These are phyloP conservation scores for Aspergillus sp. DNA, from an alignment of 2,329 filamentous ascomycete species.

Conservation along the genomic window DNA sequence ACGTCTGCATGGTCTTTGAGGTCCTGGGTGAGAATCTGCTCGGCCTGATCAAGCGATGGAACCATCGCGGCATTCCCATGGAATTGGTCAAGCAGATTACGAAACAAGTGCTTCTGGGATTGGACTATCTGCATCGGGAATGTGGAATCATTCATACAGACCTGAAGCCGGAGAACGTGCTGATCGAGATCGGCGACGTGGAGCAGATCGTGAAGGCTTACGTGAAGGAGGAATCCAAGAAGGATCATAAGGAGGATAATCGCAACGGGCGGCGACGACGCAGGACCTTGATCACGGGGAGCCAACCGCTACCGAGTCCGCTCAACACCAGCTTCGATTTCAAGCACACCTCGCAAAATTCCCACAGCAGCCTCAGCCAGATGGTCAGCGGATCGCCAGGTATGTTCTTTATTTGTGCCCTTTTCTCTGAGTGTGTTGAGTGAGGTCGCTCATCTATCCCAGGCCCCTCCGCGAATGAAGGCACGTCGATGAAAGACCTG, in stretches of 20 bases:
- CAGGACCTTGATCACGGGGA: conserved; percentile 93
- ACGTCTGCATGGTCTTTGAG: conserved; percentile 99
- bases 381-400: conserved; percentile 71
- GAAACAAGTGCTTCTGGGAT: conserved; percentile 90
- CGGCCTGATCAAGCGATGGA: conserved; percentile 97
- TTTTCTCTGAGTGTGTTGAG: conserved; percentile 7
- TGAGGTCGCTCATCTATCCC: conserved; percentile 34
- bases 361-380: conserved; percentile 77
- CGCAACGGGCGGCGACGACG: conserved; percentile 86
- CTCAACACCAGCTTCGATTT: conserved; percentile 86
- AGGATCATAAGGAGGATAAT: conserved; percentile 81
- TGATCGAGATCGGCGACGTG: conserved; percentile 98
- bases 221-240: conserved; percentile 69
- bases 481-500: conserved; percentile 57
- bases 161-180: conserved; percentile 94
- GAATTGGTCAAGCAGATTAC: conserved; percentile 97
- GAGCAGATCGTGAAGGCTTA: conserved; percentile 98
- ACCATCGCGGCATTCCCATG: conserved; percentile 95
- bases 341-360: conserved; percentile 60
- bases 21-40: conserved; percentile 93
- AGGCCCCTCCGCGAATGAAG: conserved; percentile 43
- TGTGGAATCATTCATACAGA: conserved; percentile 99
- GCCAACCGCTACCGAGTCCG: conserved; percentile 91
- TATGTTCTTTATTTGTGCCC: conserved; percentile 48
- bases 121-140: conserved; percentile 95